Evolutionary conservation across 805 yeast genomes (phyloP), one percentile per base, ranked within the genome.

Genomic region (Candida maris): DNA sequence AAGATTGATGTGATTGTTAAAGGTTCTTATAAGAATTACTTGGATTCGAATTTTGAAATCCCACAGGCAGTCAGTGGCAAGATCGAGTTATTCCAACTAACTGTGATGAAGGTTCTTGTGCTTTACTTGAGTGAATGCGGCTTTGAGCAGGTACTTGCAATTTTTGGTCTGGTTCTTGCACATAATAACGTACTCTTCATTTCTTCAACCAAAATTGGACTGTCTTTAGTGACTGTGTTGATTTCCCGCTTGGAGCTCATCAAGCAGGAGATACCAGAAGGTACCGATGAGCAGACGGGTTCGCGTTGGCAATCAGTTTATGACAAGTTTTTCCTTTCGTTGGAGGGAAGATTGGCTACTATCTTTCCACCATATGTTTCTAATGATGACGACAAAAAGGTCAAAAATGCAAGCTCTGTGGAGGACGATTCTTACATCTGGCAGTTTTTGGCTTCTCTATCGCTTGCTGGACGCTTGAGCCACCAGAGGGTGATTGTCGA

Each of bases 401-500:
- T 64, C 34, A 68, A 64, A 27, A 57, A 59, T 26, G 67, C 67
- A 35, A 45, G 43, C 16, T 45, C 55, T 8, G 29, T 30, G n/a
- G 59, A 45, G n/a, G 91, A 83, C 52, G 88, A 81, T 46, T 76
- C 88, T 24, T 88, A 89, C 54, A 87, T 87, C 34, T 91, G 98
- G 98, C 97, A 91, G 65, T 89, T 91, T 56, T 74, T 91, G 61
- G 98, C 98, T 16, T 83, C 96, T 10, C 72, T 91, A 42, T 91
- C 97, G 0, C 68, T 91, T 45, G 91, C 96, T 43, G 96, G 97
- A 46, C 81, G 84, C 57, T 67, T 85, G 50, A 82, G 82, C 51
- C 96, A 89, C 57, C 97, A 91, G 71, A 77, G 96, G 66, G 78
- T 86, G 43, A 84, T 91, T 51, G 95, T 91, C 28, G 97, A 88